Evolutionary conservation across 768 basidiomycete genomes (phyloP).

Genomic region (Tylopilus sp.): DNA sequence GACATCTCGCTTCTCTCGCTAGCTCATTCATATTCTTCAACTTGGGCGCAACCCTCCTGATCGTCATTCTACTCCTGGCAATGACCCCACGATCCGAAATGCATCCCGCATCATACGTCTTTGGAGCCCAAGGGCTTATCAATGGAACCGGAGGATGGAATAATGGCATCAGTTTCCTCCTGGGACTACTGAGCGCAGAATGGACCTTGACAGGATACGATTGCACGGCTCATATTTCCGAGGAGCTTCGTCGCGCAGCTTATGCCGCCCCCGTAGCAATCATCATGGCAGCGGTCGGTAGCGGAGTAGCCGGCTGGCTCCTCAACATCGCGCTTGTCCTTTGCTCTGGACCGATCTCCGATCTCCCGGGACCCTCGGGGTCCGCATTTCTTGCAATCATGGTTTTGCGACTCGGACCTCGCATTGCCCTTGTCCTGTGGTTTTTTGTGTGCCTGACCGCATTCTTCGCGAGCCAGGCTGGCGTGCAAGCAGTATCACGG

Average conservation of each 20-base stretch:
- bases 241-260: slow-evolving; percentile 50
- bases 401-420: slow-evolving; percentile 49
- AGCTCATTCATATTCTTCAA: slow-evolving; percentile 45
- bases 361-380: slow-evolving; percentile 53
- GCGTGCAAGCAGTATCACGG: slow-evolving; percentile 54
- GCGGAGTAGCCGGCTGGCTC: slow-evolving; percentile 54
- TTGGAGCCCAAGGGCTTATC: slow-evolving; percentile 40
- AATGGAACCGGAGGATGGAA: slow-evolving; percentile 43
- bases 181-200: no score
- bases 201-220: no score
- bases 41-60: slow-evolving; percentile 38
- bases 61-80: slow-evolving; percentile 42
- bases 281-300: slow-evolving; percentile 44
- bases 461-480: slow-evolving; percentile 50
- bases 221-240: no score
- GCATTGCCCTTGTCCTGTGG: slow-evolving; percentile 52
- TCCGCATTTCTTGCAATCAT: no score
- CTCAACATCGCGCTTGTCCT: slow-evolving; percentile 60
- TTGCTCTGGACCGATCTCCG: slow-evolving; percentile 47
- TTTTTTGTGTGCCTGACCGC: slow-evolving; percentile 59
- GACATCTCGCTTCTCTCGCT: slow-evolving; percentile 31
- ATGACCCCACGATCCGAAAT: slow-evolving; percentile 46
- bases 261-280: slow-evolving; percentile 45
- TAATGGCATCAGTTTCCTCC: no score
- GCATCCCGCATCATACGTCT: slow-evolving; percentile 55